Evolutionary conservation across 345 rosid species (phyloP).

Genomic region (Lagerstroemia speciosa): DNA sequence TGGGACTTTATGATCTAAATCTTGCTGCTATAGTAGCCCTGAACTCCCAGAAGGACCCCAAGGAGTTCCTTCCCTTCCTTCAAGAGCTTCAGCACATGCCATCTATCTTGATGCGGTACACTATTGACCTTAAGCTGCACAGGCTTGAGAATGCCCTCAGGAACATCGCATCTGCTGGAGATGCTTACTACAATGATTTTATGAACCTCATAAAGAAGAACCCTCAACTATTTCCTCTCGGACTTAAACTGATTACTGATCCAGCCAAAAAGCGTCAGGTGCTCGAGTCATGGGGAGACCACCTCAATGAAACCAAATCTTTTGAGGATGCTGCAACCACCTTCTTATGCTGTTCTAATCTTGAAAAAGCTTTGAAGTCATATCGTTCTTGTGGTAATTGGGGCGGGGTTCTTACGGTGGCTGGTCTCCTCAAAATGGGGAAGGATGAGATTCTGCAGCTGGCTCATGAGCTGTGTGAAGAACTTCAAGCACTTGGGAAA

Average conservation of each 20-base stretch:
- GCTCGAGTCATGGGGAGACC: conserved; percentile 92
- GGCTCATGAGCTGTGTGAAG: conserved; percentile 85
- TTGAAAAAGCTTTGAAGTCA: conserved; percentile 81
- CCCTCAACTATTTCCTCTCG: conserved; percentile 75
- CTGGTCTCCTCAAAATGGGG: conserved; percentile 68
- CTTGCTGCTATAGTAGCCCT: conserved; percentile 97
- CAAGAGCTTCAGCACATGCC: conserved; percentile 74
- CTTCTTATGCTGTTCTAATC: conserved; percentile 63
- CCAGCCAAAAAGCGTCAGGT: conserved; percentile 44
- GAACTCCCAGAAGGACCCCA: conserved; percentile 91
- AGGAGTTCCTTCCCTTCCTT: conserved; percentile 95
- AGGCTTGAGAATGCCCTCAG: conserved; percentile 84
- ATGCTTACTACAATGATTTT: conserved; percentile 52
- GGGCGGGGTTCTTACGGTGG: conserved; percentile 82
- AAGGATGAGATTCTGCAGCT: conserved; percentile 58
- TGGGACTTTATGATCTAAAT: conserved; percentile 91
- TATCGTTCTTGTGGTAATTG: conserved; percentile 82
- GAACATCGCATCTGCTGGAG: conserved; percentile 78
- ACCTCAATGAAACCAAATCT: conserved; percentile 60
- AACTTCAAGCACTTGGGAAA: conserved; percentile 87
- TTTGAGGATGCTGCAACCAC: conserved; percentile 85
- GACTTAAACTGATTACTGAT: conserved; percentile 64
- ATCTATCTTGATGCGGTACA: conserved; percentile 60
- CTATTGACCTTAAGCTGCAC: conserved; percentile 66
- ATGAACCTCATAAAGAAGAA: conserved; percentile 67